Evolutionary conservation across 2,329 filamentous ascomycete species (phyloP).

Genomic region (Huntiella moniliformis): DNA sequence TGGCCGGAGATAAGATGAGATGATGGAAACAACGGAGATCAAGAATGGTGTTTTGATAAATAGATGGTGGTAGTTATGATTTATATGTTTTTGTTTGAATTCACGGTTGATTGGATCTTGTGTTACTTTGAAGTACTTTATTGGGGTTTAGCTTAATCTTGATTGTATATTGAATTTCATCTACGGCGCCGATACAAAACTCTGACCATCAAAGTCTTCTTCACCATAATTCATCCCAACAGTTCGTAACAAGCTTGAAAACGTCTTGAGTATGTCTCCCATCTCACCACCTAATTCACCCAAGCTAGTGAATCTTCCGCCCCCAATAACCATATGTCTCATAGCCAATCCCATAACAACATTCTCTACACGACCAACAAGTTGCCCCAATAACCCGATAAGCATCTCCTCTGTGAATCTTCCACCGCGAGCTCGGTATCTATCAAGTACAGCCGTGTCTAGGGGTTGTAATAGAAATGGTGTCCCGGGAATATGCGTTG

Average conservation of each 20-base stretch:
- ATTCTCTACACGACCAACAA: constrained; percentile 74
- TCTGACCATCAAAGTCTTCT: not conserved
- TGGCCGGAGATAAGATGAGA: not conserved
- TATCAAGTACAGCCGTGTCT: constrained; percentile 65
- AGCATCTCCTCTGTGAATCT: constrained; percentile 80
- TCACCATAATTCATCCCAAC: too few species aligned
- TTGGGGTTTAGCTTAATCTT: too few species aligned
- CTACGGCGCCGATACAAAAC: too few species aligned
- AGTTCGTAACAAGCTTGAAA: not conserved
- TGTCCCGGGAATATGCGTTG: constrained; percentile 26
- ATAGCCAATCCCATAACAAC: constrained; percentile 63
- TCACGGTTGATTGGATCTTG: too few species aligned
- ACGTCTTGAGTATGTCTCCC: constrained; percentile 37
- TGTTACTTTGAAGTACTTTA: too few species aligned
- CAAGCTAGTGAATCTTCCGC: constrained; percentile 40
- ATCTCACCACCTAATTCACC: constrained; percentile 64
- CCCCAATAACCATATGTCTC: constrained; percentile 59
- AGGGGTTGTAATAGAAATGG: constrained; percentile 28
- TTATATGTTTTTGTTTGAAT: too few species aligned
- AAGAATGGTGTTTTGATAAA: too few species aligned
- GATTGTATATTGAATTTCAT: too few species aligned
- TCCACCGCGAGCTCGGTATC: constrained; percentile 45
- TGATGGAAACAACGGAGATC: not conserved
- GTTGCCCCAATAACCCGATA: constrained; percentile 79
- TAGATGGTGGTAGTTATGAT: too few species aligned